phyloP scores from a whole-genome alignment of 1,284 basidiomycete species.

The Fomitopsis schrenkii region DNA sequence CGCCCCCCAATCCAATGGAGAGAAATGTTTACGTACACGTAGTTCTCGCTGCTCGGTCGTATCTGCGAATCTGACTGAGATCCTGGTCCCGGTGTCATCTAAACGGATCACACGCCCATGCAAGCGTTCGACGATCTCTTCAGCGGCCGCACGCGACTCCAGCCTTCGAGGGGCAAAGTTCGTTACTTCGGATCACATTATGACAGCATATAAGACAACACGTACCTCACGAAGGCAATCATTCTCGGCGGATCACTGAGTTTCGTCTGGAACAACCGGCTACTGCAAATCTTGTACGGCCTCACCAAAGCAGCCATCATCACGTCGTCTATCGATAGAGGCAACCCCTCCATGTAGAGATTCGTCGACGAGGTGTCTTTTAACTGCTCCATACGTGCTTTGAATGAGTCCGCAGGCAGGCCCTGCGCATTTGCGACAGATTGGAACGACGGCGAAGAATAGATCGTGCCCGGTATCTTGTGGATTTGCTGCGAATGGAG shows the following conservation, averaged over 20 bases:
- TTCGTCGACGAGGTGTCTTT: slow-evolving; percentile 62
- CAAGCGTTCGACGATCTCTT: slow-evolving; percentile 67
- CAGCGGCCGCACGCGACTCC: slow-evolving; percentile 61
- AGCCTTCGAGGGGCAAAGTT: slow-evolving; percentile 36
- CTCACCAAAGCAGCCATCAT: slow-evolving; percentile 55
- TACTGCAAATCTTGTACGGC: slow-evolving; percentile 66
- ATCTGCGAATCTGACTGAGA: slow-evolving; percentile 72
- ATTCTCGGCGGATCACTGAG: slow-evolving; percentile 69
- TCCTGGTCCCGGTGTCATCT: slow-evolving; percentile 66
- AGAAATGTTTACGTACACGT: slow-evolving; percentile 29
- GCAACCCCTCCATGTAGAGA: slow-evolving; percentile 72
- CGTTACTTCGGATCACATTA: background rate
- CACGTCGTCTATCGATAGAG: slow-evolving; percentile 51
- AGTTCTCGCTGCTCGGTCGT: slow-evolving; percentile 48
- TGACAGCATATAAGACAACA: background rate
- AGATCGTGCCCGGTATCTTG: slow-evolving; percentile 71
- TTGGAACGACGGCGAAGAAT: slow-evolving; percentile 26
- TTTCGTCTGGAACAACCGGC: slow-evolving; percentile 70
- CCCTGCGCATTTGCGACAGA: background rate
- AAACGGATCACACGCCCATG: slow-evolving; percentile 74
- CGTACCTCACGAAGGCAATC: slow-evolving; percentile 71
- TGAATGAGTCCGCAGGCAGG: slow-evolving; percentile 50
- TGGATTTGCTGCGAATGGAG: slow-evolving; percentile 54
- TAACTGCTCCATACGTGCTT: slow-evolving; percentile 66
- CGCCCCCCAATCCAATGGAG: background rate